These are phyloP conservation scores for Dactylis glomerata DNA, from an alignment of 176 grass and related monocot species.

Conservation along the genomic window DNA sequence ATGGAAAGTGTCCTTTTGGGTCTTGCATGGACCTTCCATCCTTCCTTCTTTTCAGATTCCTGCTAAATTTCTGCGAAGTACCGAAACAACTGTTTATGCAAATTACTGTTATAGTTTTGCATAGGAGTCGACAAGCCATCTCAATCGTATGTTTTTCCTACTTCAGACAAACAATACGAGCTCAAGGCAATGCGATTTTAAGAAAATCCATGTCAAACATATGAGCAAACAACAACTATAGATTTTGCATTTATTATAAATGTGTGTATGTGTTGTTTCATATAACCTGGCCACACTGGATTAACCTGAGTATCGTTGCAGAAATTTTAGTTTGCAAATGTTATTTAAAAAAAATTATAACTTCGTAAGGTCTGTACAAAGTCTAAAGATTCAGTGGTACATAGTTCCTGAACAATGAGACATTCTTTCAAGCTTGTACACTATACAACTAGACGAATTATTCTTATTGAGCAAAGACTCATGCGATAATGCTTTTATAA, in stretches of 20 bases:
- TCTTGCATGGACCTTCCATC: not conserved
- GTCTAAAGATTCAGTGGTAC: not conserved
- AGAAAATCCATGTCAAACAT: not conserved
- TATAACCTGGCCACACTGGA: not conserved
- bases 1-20: not conserved
- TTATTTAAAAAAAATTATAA: no score
- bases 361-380: not conserved
- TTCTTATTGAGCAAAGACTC: not conserved
- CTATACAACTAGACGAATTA: not conserved
- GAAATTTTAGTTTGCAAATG: not conserved
- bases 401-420: not conserved
- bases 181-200: not conserved
- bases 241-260: not conserved
- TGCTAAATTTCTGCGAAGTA: not conserved
- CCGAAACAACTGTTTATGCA: not conserved
- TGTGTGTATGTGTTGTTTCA: not conserved
- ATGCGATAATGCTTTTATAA: not conserved
- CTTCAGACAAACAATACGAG: not conserved
- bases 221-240: not conserved
- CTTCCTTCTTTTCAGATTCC: not conserved
- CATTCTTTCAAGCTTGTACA: not conserved
- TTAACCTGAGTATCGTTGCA: not conserved
- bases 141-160: not conserved
- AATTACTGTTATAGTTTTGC: not conserved
- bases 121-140: not conserved